These are phyloP conservation scores for Purpureocillium lavendulum DNA, from an alignment of 2,329 filamentous ascomycete genomes.

Conservation along the genomic window DNA sequence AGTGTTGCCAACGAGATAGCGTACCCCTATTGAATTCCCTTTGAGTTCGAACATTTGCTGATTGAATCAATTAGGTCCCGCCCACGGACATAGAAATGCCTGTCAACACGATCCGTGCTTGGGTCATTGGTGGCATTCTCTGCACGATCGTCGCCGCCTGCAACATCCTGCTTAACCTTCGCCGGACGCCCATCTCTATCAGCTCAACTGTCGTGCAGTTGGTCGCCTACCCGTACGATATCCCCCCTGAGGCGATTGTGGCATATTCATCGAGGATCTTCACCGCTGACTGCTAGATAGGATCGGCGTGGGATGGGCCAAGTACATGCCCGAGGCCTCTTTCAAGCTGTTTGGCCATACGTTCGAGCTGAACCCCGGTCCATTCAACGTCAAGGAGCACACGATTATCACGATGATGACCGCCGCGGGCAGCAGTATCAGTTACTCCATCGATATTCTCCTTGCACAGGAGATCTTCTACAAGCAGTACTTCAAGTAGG, in stretches of 20 bases:
- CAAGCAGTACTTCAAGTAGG: slow-evolving; percentile 36
- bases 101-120: slow-evolving; percentile 51
- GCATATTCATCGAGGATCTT: too few species aligned
- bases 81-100: slow-evolving; percentile 44
- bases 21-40: too few species aligned
- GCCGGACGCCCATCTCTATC: slow-evolving; percentile 42
- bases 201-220: slow-evolving; percentile 47
- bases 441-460: slow-evolving; percentile 32
- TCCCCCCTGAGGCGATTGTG: background rate
- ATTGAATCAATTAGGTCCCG: slow-evolving; percentile 10
- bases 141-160: slow-evolving; percentile 49
- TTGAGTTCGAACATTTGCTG: too few species aligned
- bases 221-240: slow-evolving; percentile 37
- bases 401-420: slow-evolving; percentile 40
- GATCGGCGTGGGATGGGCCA: slow-evolving; percentile 24
- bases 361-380: slow-evolving; percentile 29
- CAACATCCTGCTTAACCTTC: slow-evolving; percentile 44
- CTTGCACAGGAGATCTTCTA: slow-evolving; percentile 39
- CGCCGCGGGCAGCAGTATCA: slow-evolving; percentile 23
- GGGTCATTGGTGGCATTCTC: slow-evolving; percentile 47
- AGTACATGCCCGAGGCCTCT: slow-evolving; percentile 19
- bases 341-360: slow-evolving; percentile 22
- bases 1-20: slow-evolving; percentile 2
- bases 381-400: slow-evolving; percentile 39
- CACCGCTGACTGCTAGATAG: slow-evolving; percentile 3